phyloP scores from a whole-genome alignment of 345 rosid genomes.

The Salix suchowensis region DNA sequence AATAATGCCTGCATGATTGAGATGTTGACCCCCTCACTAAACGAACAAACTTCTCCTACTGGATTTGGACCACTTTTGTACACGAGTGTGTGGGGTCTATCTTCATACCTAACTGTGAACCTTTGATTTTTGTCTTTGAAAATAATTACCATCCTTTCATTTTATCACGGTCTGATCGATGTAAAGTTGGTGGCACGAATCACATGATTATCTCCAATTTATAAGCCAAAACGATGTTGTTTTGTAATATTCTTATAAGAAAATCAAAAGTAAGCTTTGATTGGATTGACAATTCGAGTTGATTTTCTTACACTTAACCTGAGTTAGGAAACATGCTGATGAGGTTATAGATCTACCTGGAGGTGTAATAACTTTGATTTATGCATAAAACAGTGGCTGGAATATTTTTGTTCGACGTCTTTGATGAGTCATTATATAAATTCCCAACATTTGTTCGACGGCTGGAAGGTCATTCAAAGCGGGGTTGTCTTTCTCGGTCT shows the following conservation, averaged over 20 bases:
- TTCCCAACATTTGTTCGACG: background rate
- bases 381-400: no score
- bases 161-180: background rate
- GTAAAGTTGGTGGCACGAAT: background rate
- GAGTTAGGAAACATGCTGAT: no score
- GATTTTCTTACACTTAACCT: no score
- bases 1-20: constrained; percentile 62
- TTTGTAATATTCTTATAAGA: no score
- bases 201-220: background rate
- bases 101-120: constrained; percentile 31
- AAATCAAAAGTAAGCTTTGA: no score
- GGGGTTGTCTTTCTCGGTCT: background rate
- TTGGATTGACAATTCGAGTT: no score
- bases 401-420: background rate
- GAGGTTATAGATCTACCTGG: no score
- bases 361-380: no score
- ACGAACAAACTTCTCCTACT: constrained; percentile 32
- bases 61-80: constrained; percentile 32
- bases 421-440: background rate
- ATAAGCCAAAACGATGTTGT: no score
- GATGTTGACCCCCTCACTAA: constrained; percentile 56
- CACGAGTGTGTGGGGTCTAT: constrained; percentile 56
- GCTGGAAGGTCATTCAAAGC: background rate
- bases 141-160: background rate
- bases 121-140: constrained; percentile 3